Evolutionary conservation across 2,329 filamentous ascomycete genomes (phyloP).

Genomic region (Clonostachys rhizophaga): DNA sequence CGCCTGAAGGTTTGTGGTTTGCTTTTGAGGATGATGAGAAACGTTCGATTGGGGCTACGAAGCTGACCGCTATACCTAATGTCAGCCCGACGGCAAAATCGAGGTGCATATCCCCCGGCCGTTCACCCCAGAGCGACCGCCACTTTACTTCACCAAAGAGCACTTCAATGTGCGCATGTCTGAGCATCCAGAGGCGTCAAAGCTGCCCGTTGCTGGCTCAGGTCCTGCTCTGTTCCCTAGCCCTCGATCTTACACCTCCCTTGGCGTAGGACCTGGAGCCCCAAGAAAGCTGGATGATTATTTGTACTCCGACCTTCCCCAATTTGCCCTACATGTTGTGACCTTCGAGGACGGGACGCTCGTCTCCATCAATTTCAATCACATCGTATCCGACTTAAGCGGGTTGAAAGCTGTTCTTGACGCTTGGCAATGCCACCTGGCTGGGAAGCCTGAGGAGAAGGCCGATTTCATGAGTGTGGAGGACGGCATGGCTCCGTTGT

Average conservation of each 20-base stretch:
- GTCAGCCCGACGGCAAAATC: slow-evolving; percentile 10
- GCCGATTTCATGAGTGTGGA: slow-evolving; percentile 17
- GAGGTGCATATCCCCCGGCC: slow-evolving; percentile 19
- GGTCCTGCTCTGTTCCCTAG: neutral
- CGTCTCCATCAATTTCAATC: slow-evolving; percentile 36
- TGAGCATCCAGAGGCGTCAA: slow-evolving; percentile 28
- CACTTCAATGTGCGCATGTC: slow-evolving; percentile 22
- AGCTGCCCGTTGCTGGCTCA: neutral
- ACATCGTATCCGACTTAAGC: slow-evolving; percentile 40
- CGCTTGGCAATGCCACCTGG: slow-evolving; percentile 38
- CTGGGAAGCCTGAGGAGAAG: slow-evolving; percentile 33
- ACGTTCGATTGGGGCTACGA: neutral
- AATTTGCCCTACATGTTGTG: slow-evolving; percentile 38
- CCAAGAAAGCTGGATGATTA: slow-evolving; percentile 28
- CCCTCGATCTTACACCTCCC: neutral
- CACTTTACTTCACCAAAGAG: slow-evolving; percentile 29
- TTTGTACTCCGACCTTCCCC: slow-evolving; percentile 31
- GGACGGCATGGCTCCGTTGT: neutral
- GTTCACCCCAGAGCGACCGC: slow-evolving; percentile 22
- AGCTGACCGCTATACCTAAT: neutral
- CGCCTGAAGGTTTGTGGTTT: slow-evolving; percentile 8
- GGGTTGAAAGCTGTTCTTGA: slow-evolving; percentile 32
- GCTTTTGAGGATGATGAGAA: no score
- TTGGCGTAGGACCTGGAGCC: neutral
- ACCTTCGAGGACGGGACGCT: slow-evolving; percentile 44